Percentiles rank a stretch among this genome's conserved stretches.
Evolutionary conservation across 2,329 filamentous ascomycete species (phyloP).

Genomic region (Coniella vitis): DNA sequence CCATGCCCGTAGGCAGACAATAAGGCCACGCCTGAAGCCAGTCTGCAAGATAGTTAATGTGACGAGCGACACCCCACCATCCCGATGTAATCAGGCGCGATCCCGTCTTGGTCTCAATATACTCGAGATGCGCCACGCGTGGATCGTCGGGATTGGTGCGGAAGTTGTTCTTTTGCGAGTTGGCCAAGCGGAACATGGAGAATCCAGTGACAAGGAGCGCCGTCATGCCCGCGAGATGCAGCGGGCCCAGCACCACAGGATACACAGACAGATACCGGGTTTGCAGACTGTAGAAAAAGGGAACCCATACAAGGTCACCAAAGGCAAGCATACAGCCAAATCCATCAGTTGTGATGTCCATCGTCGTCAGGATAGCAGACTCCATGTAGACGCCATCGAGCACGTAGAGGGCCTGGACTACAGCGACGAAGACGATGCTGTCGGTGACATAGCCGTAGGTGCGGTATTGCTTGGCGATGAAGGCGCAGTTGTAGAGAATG

Average conservation of each 20-base stretch:
- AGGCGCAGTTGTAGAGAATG: conserved; percentile 78
- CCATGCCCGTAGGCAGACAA: conserved; percentile 75
- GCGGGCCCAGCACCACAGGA: conserved; percentile 68
- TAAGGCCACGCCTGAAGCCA: conserved; percentile 94
- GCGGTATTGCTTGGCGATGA: conserved; percentile 81
- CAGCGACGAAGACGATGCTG: conserved; percentile 72
- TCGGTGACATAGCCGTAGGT: conserved; percentile 78
- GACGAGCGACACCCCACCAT: conserved; percentile 88
- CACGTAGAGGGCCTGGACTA: conserved; percentile 75
- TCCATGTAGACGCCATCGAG: conserved; percentile 85
- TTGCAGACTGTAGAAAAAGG: conserved; percentile 81
- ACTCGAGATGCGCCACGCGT: conserved; percentile 70
- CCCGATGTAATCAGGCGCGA: conserved; percentile 76
- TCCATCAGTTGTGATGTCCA: conserved; percentile 88
- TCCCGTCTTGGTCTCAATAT: conserved; percentile 76
- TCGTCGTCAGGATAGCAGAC: conserved; percentile 81
- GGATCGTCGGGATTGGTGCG: conserved; percentile 80
- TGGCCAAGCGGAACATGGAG: conserved; percentile 86
- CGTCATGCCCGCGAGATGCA: conserved; percentile 58
- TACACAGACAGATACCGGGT: conserved; percentile 78
- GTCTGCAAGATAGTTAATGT: conserved; percentile 95
- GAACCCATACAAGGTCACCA: conserved; percentile 88
- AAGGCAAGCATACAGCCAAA: conserved; percentile 95
- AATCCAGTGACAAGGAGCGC: conserved; percentile 68
- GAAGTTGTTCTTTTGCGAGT: conserved; percentile 93